phyloP scores from a whole-genome alignment of 441 rosid species.

The Biscutella laevigata region DNA sequence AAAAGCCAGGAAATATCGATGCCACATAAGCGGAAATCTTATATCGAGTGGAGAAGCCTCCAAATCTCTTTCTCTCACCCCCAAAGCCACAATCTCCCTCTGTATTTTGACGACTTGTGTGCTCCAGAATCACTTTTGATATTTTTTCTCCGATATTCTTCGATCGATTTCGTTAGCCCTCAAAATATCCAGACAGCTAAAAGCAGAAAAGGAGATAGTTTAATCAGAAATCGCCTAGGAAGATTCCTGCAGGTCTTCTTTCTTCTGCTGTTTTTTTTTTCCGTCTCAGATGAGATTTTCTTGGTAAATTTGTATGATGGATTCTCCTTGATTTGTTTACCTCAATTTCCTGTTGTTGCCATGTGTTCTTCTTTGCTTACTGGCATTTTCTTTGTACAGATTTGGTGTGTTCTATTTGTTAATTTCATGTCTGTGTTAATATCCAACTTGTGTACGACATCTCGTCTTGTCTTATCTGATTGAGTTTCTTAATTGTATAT shows the following conservation, averaged over 20 bases:
- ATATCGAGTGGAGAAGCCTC: constrained; percentile 33
- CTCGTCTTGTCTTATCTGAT: constrained; percentile 10
- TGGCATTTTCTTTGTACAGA: constrained; percentile 7
- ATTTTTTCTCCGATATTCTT: not conserved
- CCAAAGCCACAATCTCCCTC: constrained; percentile 16
- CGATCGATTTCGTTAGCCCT: not conserved
- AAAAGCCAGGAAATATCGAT: constrained; percentile 55
- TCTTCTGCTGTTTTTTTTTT: not conserved
- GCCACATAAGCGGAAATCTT: constrained; percentile 65
- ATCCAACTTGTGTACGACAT: not conserved
- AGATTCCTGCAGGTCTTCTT: constrained; percentile 18
- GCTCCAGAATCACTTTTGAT: constrained; percentile 5
- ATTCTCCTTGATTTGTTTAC: not conserved
- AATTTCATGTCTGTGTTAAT: too few relatives aligned
- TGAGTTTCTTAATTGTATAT: not conserved
- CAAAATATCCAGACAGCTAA: not conserved
- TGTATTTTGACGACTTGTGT: too few relatives aligned
- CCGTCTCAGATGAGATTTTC: constrained; percentile 7
- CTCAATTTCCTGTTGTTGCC: not conserved
- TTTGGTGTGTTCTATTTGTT: not conserved
- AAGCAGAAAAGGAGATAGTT: not conserved
- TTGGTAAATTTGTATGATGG: not conserved
- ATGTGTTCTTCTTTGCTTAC: not conserved
- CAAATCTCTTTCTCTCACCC: constrained; percentile 50
- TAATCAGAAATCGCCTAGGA: not conserved